Evolutionary conservation across 2,329 filamentous ascomycete species (phyloP).

Genomic region (Diplocarpon rosae): DNA sequence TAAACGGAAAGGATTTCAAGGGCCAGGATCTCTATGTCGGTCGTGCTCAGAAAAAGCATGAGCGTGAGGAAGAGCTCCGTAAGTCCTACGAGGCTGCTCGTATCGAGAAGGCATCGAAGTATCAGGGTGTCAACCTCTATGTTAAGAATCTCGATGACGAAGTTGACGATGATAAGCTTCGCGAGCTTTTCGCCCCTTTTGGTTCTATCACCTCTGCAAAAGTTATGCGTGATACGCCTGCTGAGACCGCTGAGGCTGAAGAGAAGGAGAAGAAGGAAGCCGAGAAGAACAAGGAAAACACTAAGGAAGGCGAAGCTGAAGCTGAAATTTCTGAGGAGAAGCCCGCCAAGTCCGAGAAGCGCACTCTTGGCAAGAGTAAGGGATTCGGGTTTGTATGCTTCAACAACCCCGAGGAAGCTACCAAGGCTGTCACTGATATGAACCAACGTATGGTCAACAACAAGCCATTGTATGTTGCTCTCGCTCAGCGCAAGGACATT

Average conservation of each 20-base stretch:
- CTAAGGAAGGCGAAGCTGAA: slow-evolving; percentile 38
- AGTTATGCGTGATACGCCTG: slow-evolving; percentile 86
- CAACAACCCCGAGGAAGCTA: slow-evolving; percentile 97
- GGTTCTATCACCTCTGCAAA: slow-evolving; percentile 97
- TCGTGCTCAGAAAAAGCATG: slow-evolving; percentile 99
- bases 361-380: slow-evolving; percentile 88
- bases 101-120: slow-evolving; percentile 97
- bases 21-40: slow-evolving; percentile 96
- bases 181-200: slow-evolving; percentile 81
- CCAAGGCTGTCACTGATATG: slow-evolving; percentile 98
- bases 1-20: slow-evolving; percentile 86
- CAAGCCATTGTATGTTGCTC: slow-evolving; percentile 95
- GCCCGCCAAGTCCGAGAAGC: slow-evolving; percentile 42
- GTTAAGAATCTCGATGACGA: slow-evolving; percentile 99
- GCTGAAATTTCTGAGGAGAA: slow-evolving; percentile 34
- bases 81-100: slow-evolving; percentile 97
- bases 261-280: slow-evolving; percentile 38
- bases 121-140: slow-evolving; percentile 98
- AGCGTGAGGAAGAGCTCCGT: slow-evolving; percentile 97
- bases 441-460: slow-evolving; percentile 97
- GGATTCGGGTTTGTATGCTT: slow-evolving; percentile 99
- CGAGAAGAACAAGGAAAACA: slow-evolving; percentile 40
- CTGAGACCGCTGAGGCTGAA: slow-evolving; percentile 35
- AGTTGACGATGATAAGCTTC: slow-evolving; percentile 94
- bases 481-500: slow-evolving; percentile 98